Evolutionary conservation across 768 basidiomycete species (phyloP), one percentile per base, ranked within the genome.

Genomic region (Amyloporia xantha): DNA sequence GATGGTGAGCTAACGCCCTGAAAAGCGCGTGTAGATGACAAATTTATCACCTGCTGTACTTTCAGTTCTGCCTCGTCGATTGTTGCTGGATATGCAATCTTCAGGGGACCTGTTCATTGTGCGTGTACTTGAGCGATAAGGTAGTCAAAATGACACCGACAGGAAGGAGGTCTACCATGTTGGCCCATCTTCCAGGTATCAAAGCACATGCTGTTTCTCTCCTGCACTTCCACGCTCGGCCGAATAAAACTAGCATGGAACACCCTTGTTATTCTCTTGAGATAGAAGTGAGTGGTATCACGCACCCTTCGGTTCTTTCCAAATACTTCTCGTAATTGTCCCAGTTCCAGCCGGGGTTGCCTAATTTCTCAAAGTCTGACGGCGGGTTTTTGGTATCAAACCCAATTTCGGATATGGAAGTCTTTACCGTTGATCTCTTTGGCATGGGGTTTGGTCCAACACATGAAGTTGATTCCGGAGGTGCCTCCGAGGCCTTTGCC

Each of bases 281-380:
- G n/a, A n/a, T n/a, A n/a, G n/a, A n/a, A n/a, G n/a, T n/a, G n/a
- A n/a, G n/a, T n/a, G n/a, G n/a, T n/a, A n/a, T 21, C 1, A 49
- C 54, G 11, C 36, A 60, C 58, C 57, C 57, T 49, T 63, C 62
- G 3, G 56, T 53, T 13, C 55, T 57, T 1, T 37, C 38, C 10
- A 61, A 35, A 38, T 53, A 56, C 25, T 55, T 53, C 37, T 57
- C 46, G 27, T 48, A 56, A 33, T 57, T 54, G 21, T 52, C 44
- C 58, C 57, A 63, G 28, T 59, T 61, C 60, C 59, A 63, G 1
- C 60, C 60, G 0, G 60, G 59, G 46, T 63, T 63, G 0, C 62
- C 62, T 0, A 63, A 57, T 7, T 54, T 49, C 48, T 59, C 60
- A 23, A 59, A 47, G 21, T 61, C 62, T 59, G 28, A n/a, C n/a